Evolutionary conservation across 169 alveolate genomes (phyloP).

Genomic region (Eimeria maxima): DNA sequence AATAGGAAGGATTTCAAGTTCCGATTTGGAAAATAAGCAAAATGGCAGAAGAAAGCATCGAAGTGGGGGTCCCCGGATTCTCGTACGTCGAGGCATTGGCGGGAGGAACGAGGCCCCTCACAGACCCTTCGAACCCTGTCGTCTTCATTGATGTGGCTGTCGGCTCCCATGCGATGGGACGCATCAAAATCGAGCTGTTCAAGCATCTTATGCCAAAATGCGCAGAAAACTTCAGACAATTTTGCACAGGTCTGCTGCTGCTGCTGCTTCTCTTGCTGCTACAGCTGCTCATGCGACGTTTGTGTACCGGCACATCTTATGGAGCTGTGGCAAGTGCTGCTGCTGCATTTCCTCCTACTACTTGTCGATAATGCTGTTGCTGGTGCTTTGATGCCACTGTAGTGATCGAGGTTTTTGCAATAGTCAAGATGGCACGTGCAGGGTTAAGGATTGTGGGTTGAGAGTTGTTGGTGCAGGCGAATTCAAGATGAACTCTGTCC

Average conservation of each 20-base stretch:
- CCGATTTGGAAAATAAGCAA: background rate
- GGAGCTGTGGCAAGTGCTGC: background rate
- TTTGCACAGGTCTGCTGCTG: constrained; percentile 96
- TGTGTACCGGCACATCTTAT: background rate
- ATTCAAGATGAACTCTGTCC: constrained; percentile 93
- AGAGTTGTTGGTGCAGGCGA: constrained; percentile 92
- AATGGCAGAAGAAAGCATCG: background rate
- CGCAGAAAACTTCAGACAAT: constrained; percentile 98
- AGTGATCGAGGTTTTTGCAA: background rate
- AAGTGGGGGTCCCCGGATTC: constrained; percentile 17
- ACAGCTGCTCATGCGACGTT: background rate
- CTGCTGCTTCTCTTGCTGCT: background rate
- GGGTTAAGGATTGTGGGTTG: background rate
- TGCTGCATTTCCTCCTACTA: background rate
- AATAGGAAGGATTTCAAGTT: background rate
- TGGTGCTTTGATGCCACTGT: background rate
- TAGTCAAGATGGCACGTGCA: background rate
- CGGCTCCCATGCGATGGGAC: constrained; percentile 93
- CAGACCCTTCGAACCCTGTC: constrained; percentile 92
- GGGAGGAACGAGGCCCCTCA: constrained; percentile 62
- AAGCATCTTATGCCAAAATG: constrained; percentile 98
- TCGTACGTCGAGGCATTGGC: constrained; percentile 74
- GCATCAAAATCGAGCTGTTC: constrained; percentile 97
- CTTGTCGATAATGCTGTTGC: background rate
- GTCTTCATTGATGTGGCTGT: constrained; percentile 95